Base-by-base conservation (phyloP, 768 basidiomycete species). In the Tricholoma furcatifolium region DNA sequence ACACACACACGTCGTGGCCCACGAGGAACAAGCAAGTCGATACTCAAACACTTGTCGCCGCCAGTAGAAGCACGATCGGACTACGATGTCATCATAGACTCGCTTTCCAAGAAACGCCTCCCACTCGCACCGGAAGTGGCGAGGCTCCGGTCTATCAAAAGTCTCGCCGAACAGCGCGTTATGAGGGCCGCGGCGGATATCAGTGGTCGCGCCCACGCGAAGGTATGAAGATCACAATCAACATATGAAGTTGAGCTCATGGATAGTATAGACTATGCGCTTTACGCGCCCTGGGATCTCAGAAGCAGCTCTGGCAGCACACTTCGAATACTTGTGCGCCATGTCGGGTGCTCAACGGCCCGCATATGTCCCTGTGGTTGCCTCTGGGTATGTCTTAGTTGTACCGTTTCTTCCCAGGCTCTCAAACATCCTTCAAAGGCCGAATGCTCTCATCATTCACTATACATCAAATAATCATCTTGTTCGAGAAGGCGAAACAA, bases 301-400 rank as follows among this genome's bases (percentile, higher is more conserved):
- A n/a, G 77, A 79, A 58, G 65, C 68, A 21, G 65, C 66, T 6
- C 61, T 79, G 10, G 76, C 76, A 4, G 89, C 95, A 4, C 90
- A 93, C 64, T 98, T 98, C 64, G 90, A 96, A 69, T 97, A 97
- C 63, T 60, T 88, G 1, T 95, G 93, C 62, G 79, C 83, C 3
- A 74, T 91, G 39, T 73, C 74, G 14, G 97, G 97, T 18, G 79
- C 91, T 11, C 87, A 93, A 62, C 80, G 95, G 36, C 82, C 85
- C 43, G 95, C 97, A n/a, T 99, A 99, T 65, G 95, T 99, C 1
- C 97, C 97, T 11, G 97, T 99, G 5, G 91, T 98, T 31, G 96
- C 93, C 5, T 94, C 93, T 1, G 97, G 97, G 90, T 91, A 68
- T 56, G 79, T 60, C 7, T 53, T 30, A 1, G 0, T 41, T 17